Evolutionary conservation across 2,329 filamentous ascomycete genomes (phyloP).

Genomic region (Amesomyces nigricolor): DNA sequence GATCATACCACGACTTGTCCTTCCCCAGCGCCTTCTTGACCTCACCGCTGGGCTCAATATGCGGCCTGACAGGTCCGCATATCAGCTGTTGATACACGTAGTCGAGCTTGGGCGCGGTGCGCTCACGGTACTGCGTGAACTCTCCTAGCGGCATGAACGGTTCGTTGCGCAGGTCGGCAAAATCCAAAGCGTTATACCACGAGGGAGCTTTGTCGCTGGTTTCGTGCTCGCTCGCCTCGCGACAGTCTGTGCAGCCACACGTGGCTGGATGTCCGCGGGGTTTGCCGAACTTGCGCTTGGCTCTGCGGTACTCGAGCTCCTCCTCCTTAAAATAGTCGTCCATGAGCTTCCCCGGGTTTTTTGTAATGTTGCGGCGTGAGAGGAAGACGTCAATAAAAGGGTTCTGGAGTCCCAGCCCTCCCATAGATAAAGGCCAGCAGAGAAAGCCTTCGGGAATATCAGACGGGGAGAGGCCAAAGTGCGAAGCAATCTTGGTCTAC

Average conservation of each 20-base stretch:
- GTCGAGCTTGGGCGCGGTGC: constrained; percentile 31
- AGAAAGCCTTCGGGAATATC: constrained; percentile 43
- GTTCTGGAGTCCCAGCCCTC: constrained; percentile 43
- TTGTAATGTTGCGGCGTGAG: constrained; percentile 32
- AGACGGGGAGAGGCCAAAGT: constrained; percentile 40
- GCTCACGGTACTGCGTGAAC: constrained; percentile 39
- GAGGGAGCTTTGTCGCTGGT: background rate
- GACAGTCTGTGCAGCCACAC: constrained; percentile 14
- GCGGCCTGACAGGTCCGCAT: constrained; percentile 28
- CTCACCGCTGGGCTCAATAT: constrained; percentile 32
- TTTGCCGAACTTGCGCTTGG: constrained; percentile 34
- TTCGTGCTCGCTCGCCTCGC: background rate
- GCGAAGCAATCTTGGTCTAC: constrained; percentile 44
- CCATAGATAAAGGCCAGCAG: constrained; percentile 42
- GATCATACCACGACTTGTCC: constrained; percentile 29
- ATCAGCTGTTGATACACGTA: constrained; percentile 36
- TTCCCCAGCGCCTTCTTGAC: constrained; percentile 23
- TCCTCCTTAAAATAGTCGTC: constrained; percentile 33
- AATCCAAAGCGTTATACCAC: constrained; percentile 24
- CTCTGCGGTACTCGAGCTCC: constrained; percentile 31
- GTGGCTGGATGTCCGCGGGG: too few species aligned
- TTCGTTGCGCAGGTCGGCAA: constrained; percentile 28
- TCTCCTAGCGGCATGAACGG: constrained; percentile 44
- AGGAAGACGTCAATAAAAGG: constrained; percentile 41
- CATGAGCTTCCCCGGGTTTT: constrained; percentile 31